These are phyloP conservation scores for Penicillium sp. DNA, from an alignment of 2,329 filamentous ascomycete genomes.

Conservation along the genomic window DNA sequence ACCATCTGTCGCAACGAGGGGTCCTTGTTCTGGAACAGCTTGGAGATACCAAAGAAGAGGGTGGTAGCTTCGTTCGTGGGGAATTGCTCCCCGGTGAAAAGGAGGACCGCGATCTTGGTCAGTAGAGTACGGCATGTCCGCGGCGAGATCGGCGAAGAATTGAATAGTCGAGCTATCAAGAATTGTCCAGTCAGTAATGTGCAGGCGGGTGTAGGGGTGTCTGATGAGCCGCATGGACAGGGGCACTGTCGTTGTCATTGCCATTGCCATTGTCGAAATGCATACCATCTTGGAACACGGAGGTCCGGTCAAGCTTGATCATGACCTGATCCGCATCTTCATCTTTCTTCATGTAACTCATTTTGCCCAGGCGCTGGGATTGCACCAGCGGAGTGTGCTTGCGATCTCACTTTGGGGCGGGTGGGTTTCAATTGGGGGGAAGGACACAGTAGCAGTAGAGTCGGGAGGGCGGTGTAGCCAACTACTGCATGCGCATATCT, in stretches of 20 bases:
- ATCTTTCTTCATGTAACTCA: constrained; percentile 99
- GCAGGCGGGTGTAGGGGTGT: constrained; percentile 10
- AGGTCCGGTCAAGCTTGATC: constrained; percentile 95
- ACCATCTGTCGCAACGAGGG: constrained; percentile 97
- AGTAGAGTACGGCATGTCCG: constrained; percentile 96
- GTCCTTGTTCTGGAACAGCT: constrained; percentile 99
- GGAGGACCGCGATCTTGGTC: constrained; percentile 92
- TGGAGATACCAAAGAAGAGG: constrained; percentile 98
- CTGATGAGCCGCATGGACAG: constrained; percentile 22
- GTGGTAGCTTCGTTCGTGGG: constrained; percentile 95
- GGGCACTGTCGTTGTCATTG: constrained; percentile 14
- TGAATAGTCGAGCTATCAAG: constrained; percentile 83
- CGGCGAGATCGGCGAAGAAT: constrained; percentile 92
- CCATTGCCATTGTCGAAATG: constrained; percentile 13
- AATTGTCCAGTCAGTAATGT: constrained; percentile 15
- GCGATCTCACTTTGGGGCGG: constrained; percentile 27
- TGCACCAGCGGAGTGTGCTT: constrained; percentile 29
- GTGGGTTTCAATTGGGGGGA: constrained; percentile 25
- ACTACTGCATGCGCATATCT: constrained; percentile 26
- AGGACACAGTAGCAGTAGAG: constrained; percentile 22
- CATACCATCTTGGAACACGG: constrained; percentile 97
- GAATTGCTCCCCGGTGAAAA: constrained; percentile 97
- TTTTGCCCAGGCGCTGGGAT: constrained; percentile 45
- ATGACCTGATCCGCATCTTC: constrained; percentile 92
- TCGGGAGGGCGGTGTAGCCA: constrained; percentile 24